Conservation (phyloP, 2,329 filamentous ascomycete genomes). For the Alternaria sp. region DNA sequence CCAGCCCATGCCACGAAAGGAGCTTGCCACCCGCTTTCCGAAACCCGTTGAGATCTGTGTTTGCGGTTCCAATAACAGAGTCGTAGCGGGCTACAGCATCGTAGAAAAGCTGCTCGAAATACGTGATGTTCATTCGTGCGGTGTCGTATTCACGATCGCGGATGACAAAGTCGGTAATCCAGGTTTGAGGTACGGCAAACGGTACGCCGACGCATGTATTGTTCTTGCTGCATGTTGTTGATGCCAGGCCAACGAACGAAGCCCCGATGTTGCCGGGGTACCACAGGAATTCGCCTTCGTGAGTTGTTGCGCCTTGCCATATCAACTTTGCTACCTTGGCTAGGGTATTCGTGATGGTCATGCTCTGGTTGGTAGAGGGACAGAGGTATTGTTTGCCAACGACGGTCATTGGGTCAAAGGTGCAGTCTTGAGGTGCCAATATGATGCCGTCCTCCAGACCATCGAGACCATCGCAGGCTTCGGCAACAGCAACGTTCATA, state of each 20-base stretch:
- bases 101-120: constrained; percentile 14
- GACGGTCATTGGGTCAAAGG: constrained; percentile 23
- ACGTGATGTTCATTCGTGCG: constrained; percentile 4
- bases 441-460: constrained; percentile 42
- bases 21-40: constrained; percentile 28
- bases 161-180: constrained; percentile 20
- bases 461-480: constrained; percentile 35
- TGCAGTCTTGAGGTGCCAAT: constrained; percentile 23
- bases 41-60: constrained; percentile 19
- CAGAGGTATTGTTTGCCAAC: constrained; percentile 18
- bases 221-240: constrained; percentile 16
- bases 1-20: constrained; percentile 28
- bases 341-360: constrained; percentile 9
- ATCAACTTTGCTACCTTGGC: constrained; percentile 17
- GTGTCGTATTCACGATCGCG: constrained; percentile 16
- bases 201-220: constrained; percentile 16
- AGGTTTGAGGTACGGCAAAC: constrained; percentile 11
- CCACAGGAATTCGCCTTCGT: constrained; percentile 21
- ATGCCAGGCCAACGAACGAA: constrained; percentile 7
- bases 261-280: constrained; percentile 15
- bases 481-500: constrained; percentile 18
- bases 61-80: constrained; percentile 15
- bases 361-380: constrained; percentile 8
- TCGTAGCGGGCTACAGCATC: constrained; percentile 15
- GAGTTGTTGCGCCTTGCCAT: constrained; percentile 18